Conservation (phyloP, 2,329 filamentous ascomycete species). For the Incumbomyces delicatus region DNA sequence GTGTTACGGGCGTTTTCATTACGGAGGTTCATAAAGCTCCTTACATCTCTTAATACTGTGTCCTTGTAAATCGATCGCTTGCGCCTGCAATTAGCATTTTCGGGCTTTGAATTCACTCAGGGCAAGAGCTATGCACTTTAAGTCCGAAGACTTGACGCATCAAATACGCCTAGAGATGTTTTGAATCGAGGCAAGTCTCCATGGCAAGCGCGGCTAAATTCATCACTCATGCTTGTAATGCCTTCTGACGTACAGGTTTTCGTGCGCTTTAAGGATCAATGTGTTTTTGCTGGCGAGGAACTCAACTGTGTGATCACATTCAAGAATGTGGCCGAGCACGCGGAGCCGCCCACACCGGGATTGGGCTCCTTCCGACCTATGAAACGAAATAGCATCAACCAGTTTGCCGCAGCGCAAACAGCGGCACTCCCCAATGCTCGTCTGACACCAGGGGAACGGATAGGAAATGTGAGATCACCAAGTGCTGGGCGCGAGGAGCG, state of each 20-base stretch:
- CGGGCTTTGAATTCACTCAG: no score
- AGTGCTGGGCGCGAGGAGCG: slow-evolving; percentile 5
- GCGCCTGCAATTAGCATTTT: no score
- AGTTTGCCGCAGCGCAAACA: slow-evolving; percentile 12
- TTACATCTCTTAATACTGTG: no score
- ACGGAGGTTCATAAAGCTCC: no score
- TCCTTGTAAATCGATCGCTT: no score
- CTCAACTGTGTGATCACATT: slow-evolving; percentile 94
- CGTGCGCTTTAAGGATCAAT: slow-evolving; percentile 87
- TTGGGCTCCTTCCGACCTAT: slow-evolving; percentile 17
- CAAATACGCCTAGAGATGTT: not conserved
- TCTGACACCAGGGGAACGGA: slow-evolving; percentile 2
- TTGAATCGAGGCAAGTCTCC: no score
- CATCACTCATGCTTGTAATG: slow-evolving; percentile 31
- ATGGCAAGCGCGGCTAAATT: slow-evolving; percentile 21
- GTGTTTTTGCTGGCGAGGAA: slow-evolving; percentile 92
- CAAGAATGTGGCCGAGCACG: slow-evolving; percentile 62
- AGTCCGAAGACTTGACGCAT: no score
- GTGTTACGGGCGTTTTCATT: no score
- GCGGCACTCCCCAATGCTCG: slow-evolving; percentile 8
- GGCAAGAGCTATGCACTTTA: no score
- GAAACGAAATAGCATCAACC: slow-evolving; percentile 17
- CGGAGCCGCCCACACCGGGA: slow-evolving; percentile 29
- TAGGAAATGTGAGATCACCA: slow-evolving; percentile 4
- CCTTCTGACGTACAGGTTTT: slow-evolving; percentile 82